Conservation (phyloP, 257 asterid genomes). For the Lithospermum erythrorhizon region DNA sequence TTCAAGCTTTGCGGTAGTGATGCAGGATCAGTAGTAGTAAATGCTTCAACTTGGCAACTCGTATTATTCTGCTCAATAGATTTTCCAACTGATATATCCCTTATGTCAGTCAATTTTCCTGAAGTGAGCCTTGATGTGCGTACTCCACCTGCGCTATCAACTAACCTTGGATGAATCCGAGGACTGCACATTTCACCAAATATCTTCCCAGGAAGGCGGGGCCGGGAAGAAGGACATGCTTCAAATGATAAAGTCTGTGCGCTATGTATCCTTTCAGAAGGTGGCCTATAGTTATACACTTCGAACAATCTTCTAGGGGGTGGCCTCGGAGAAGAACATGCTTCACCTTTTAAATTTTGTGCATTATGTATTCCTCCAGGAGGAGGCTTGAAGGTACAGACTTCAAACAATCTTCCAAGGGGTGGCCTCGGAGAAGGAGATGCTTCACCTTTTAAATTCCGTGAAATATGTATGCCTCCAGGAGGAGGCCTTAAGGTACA, state of each 20-base stretch:
- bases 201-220: neutral
- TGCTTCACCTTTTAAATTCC: slow-evolving; percentile 26
- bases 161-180: neutral
- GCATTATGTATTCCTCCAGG: slow-evolving; percentile 1
- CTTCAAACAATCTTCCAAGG: neutral
- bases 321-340: neutral
- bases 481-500: slow-evolving; percentile 21
- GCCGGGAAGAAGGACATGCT: neutral
- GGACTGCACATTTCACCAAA: neutral
- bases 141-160: neutral
- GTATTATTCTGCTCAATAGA: slow-evolving; percentile 25
- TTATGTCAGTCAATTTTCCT: neutral
- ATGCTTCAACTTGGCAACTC: slow-evolving; percentile 34
- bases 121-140: slow-evolving; percentile 14
- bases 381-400: neutral
- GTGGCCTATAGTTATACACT: neutral
- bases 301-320: neutral
- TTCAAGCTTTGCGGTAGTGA: slow-evolving; percentile 52
- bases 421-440: neutral
- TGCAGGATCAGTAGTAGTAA: slow-evolving; percentile 54
- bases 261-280: neutral
- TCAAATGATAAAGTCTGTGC: slow-evolving; percentile 24
- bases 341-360: slow-evolving; percentile 21
- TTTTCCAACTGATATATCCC: slow-evolving; percentile 40
- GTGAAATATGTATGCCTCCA: slow-evolving; percentile 23